phyloP scores from a whole-genome alignment of 345 rosid genomes.

The Eucalyptus paniculata region DNA sequence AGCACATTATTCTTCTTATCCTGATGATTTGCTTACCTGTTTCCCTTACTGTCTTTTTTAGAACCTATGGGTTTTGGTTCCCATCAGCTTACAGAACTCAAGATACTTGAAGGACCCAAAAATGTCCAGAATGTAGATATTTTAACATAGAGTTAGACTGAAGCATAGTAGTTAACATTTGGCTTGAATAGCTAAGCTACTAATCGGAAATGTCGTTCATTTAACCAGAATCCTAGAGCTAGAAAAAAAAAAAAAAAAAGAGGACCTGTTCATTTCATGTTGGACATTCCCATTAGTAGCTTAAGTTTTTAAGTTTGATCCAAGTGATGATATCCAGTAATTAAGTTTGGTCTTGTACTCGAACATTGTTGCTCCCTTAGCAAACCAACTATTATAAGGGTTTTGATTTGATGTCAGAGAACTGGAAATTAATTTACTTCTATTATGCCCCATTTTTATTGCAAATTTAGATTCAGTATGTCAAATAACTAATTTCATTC shows the following conservation, averaged over 20 bases:
- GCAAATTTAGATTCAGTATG: background rate
- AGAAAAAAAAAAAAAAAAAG: background rate
- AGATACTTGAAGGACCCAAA: background rate
- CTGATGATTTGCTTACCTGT: background rate
- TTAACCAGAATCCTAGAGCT: background rate
- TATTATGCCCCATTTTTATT: background rate
- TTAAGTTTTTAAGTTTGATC: background rate
- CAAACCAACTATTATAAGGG: background rate
- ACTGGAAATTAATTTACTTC: background rate
- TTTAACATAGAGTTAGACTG: background rate
- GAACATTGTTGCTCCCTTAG: background rate
- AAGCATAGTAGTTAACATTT: background rate
- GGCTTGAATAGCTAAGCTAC: background rate
- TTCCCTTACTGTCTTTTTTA: background rate
- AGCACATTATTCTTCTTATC: background rate
- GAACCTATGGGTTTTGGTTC: background rate
- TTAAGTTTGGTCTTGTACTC: background rate
- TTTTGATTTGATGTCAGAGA: background rate
- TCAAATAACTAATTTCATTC: background rate
- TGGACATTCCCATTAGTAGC: background rate
- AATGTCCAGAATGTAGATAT: background rate
- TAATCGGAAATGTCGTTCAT: background rate
- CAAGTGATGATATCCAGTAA: background rate
- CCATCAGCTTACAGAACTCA: background rate
- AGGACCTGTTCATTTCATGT: background rate